Evolutionary conservation across 129 eudicot genomes (phyloP).

Genomic region (Calendula officinalis): DNA sequence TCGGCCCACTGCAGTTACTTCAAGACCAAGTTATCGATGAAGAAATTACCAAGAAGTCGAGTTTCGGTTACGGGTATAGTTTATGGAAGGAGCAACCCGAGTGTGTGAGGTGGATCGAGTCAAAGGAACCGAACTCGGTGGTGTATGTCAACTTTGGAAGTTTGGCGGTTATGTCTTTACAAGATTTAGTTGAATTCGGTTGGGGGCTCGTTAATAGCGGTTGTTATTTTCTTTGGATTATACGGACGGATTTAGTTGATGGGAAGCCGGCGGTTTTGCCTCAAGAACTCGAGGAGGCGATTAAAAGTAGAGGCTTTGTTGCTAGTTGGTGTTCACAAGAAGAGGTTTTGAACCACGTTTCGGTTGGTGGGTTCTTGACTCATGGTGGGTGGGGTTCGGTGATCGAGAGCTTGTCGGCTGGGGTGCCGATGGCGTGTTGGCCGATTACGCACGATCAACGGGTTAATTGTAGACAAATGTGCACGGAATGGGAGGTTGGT

Average conservation of each 20-base stretch:
- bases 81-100: slow-evolving; percentile 52
- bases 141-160: slow-evolving; percentile 66
- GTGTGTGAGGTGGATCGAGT: slow-evolving; percentile 56
- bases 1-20: slow-evolving; percentile 23
- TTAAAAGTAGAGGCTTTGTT: slow-evolving; percentile 34
- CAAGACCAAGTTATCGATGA: background rate
- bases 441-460: slow-evolving; percentile 57
- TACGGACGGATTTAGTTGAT: slow-evolving; percentile 45
- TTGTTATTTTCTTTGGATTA: slow-evolving; percentile 49
- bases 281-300: slow-evolving; percentile 32
- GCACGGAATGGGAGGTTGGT: slow-evolving; percentile 49
- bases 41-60: slow-evolving; percentile 4
- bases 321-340: slow-evolving; percentile 64
- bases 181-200: slow-evolving; percentile 50
- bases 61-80: slow-evolving; percentile 36
- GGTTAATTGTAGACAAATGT: slow-evolving; percentile 53
- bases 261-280: slow-evolving; percentile 40
- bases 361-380: slow-evolving; percentile 52
- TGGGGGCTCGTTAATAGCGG: slow-evolving; percentile 66
- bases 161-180: slow-evolving; percentile 36
- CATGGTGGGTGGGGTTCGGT: slow-evolving; percentile 68
- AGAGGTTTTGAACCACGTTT: slow-evolving; percentile 43
- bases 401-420: slow-evolving; percentile 42
- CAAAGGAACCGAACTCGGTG: slow-evolving; percentile 40
- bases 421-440: slow-evolving; percentile 60